Percentiles rank a stretch among this genome's conserved stretches.
Evolutionary conservation across 208 protist genomes (phyloP).

Genomic region (Spironucleus salmonicida): DNA sequence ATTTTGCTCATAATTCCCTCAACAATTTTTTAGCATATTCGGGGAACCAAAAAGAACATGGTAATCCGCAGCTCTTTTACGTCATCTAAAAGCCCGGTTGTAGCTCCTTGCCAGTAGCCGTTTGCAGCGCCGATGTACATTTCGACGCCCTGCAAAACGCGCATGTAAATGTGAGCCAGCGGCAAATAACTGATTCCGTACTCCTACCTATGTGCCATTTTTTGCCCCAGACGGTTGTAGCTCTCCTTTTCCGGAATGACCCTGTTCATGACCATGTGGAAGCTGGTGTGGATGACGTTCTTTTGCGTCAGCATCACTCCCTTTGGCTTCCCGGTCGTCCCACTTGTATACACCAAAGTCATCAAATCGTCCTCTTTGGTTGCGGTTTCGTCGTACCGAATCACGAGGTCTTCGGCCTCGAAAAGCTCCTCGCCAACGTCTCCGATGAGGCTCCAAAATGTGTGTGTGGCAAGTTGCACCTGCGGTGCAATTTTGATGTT

Average conservation of each 20-base stretch:
- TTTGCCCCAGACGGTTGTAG: neutral
- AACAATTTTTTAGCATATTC: constrained; percentile 19
- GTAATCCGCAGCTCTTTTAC: constrained; percentile 22
- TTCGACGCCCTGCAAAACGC: constrained; percentile 1
- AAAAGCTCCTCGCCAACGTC: neutral
- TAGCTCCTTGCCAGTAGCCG: constrained; percentile 20
- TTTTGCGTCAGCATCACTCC: constrained; percentile 31
- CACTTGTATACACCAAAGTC: constrained; percentile 40
- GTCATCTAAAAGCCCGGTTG: neutral
- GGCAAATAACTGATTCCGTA: constrained; percentile 23
- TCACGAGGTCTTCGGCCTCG: neutral
- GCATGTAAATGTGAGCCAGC: constrained; percentile 28
- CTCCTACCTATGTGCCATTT: neutral
- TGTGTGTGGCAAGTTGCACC: neutral
- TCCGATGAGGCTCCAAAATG: neutral
- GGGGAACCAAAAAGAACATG: constrained; percentile 23
- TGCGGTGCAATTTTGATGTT: neutral
- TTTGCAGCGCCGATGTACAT: neutral
- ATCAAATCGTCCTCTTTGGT: constrained; percentile 25
- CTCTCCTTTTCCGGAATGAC: no score
- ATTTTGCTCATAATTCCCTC: constrained; percentile 25
- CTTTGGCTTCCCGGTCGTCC: constrained; percentile 37
- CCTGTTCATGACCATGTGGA: neutral
- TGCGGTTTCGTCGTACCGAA: neutral
- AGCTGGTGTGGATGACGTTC: neutral